Evolutionary conservation across 768 basidiomycete genomes (phyloP).

Genomic region (Suillus clintonianus): DNA sequence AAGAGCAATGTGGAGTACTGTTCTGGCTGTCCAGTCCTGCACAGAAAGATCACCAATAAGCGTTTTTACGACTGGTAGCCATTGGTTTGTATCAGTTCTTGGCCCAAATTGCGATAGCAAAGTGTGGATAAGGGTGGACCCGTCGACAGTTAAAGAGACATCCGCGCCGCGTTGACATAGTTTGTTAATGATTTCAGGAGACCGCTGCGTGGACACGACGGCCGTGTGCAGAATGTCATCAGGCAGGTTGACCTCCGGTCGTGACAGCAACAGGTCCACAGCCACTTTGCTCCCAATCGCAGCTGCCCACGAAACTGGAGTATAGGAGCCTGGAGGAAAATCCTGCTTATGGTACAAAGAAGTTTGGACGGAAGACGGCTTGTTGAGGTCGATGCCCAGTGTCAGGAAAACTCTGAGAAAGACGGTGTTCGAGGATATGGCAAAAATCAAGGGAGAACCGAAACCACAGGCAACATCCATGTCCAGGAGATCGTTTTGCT

Average conservation of each 20-base stretch:
- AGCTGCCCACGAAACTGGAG: not conserved
- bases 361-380: not conserved
- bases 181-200: not conserved
- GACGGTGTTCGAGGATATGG: not conserved
- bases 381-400: not conserved
- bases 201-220: not conserved
- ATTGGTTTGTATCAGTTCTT: too few species aligned
- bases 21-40: not conserved
- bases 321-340: not conserved
- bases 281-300: not conserved
- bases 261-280: not conserved
- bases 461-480: not conserved
- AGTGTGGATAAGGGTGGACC: not conserved
- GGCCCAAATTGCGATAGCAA: not conserved
- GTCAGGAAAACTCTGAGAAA: not conserved
- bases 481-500: not conserved
- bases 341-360: not conserved
- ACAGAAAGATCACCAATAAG: not conserved
- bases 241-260: not conserved
- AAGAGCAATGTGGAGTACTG: not conserved
- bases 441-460: not conserved
- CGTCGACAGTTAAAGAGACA: not conserved
- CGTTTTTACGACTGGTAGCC: not conserved
- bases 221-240: not conserved
- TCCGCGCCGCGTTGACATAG: not conserved